Percentiles rank a stretch among this genome's conserved stretches.
phyloP scores from a whole-genome alignment of 1,284 basidiomycete genomes.

The Megacollybia platyphylla region DNA sequence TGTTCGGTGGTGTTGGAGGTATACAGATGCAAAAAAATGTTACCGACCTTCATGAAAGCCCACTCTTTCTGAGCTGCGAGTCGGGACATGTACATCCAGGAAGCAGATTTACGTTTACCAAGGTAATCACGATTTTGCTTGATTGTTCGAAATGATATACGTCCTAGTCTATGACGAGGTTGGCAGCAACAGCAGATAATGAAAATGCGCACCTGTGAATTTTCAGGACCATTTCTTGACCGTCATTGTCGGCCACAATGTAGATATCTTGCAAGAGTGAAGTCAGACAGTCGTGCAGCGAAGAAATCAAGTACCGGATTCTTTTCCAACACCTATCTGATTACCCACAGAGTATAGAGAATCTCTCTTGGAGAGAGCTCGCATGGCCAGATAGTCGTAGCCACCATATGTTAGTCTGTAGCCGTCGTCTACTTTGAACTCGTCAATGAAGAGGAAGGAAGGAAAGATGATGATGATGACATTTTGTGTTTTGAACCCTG shows the following conservation, averaged over 20 bases:
- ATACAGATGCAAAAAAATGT: constrained; percentile 1
- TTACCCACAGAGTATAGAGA: constrained; percentile 86
- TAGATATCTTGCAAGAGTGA: constrained; percentile 62
- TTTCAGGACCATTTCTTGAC: constrained; percentile 83
- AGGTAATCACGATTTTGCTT: constrained; percentile 97
- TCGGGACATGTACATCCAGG: constrained; percentile 99
- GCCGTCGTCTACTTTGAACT: constrained; percentile 68
- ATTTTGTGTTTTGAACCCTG: constrained; percentile 85
- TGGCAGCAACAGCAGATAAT: neutral
- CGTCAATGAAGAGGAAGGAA: constrained; percentile 2
- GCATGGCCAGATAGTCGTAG: constrained; percentile 91
- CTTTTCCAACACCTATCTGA: constrained; percentile 97
- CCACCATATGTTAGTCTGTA: constrained; percentile 96
- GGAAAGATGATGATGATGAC: constrained; percentile 23
- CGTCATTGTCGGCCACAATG: constrained; percentile 77
- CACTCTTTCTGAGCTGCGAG: constrained; percentile 95
- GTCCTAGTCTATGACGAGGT: constrained; percentile 60
- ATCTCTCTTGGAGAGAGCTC: constrained; percentile 84
- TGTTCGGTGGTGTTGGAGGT: neutral
- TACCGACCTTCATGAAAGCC: constrained; percentile 89
- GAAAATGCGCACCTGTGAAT: constrained; percentile 60
- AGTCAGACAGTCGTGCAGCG: neutral
- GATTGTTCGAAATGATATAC: constrained; percentile 93
- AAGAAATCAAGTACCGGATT: constrained; percentile 53
- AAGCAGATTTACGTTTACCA: constrained; percentile 89